phyloP scores from a whole-genome alignment of 2,329 filamentous ascomycete species.

The Verticillium dahliae region DNA sequence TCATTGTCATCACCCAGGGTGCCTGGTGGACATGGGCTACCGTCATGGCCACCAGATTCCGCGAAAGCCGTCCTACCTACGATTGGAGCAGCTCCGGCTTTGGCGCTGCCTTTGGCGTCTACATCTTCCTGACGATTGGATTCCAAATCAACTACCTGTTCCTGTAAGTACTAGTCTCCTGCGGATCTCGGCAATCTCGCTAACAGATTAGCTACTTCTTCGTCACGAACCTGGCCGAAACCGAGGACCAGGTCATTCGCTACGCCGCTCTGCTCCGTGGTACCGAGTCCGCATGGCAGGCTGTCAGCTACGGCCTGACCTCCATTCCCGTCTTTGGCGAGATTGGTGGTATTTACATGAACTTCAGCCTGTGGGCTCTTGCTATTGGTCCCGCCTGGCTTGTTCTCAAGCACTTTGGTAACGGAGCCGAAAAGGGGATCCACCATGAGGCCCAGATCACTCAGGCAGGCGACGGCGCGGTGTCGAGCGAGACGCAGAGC shows the following conservation, averaged over 20 bases:
- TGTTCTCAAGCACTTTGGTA: slow-evolving; percentile 51
- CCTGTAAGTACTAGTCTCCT: slow-evolving; percentile 36
- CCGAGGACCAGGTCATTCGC: slow-evolving; percentile 58
- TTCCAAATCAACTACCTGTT: slow-evolving; percentile 73
- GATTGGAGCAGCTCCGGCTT: slow-evolving; percentile 63
- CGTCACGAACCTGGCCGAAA: slow-evolving; percentile 56
- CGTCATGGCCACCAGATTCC: slow-evolving; percentile 55
- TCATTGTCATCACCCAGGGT: slow-evolving; percentile 52
- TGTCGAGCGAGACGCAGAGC: slow-evolving; percentile 9
- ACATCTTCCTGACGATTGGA: slow-evolving; percentile 58
- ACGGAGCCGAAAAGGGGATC: slow-evolving; percentile 1
- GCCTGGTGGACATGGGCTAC: slow-evolving; percentile 70
- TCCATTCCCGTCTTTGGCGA: slow-evolving; percentile 56
- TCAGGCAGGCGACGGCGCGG: not conserved
- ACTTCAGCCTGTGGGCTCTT: slow-evolving; percentile 62
- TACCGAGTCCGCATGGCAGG: slow-evolving; percentile 68
- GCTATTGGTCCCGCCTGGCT: slow-evolving; percentile 61
- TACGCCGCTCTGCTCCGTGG: slow-evolving; percentile 62
- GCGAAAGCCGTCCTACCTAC: slow-evolving; percentile 48
- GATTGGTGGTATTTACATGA: slow-evolving; percentile 62
- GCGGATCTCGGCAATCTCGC: not conserved
- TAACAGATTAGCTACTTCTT: slow-evolving; percentile 53
- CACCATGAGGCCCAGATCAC: not conserved
- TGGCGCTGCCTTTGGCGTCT: slow-evolving; percentile 59
- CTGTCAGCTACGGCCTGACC: slow-evolving; percentile 62